Base-by-base conservation (phyloP, 495 filamentous ascomycete genomes). In the Lineolata rhizophorae region DNA sequence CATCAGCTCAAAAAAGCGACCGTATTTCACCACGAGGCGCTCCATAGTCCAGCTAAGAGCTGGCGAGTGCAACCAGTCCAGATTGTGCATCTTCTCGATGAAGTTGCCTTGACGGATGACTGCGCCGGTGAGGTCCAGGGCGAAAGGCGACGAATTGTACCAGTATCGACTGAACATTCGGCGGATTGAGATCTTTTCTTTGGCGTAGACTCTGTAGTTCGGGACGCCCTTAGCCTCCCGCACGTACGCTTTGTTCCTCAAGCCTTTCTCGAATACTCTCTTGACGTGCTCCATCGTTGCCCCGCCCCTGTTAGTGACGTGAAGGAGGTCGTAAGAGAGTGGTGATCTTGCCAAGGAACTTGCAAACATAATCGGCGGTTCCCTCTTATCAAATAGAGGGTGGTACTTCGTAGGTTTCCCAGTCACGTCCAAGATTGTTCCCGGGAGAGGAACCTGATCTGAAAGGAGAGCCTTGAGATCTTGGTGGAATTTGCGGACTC, bases 121-220 rank as follows among this genome's bases (percentile, higher is more conserved):
- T 2, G 80, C 82, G 13, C 72, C 72, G 16, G 70, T 55, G 3
- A 92, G 69, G 43, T 87, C 76, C 2, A 85, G 56, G 1, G 66
- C 70, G 38, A 85, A 83, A 0, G 58, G 54, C 3, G 66, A 67
- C 19, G 56, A 58, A 41, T 85, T 91, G 27, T 72, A 64, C 76
- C 76, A 82, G 55, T 87, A 87, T 18, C 66, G 58, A 12, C 63
- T 65, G 67, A 87, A 73, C 73, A 81, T 79, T 37, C 67, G 67
- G 12, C 76, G 66, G 27, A 77, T 54, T 1, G 61, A 57, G 19
- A 72, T 47, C 20, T 51, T 47, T 48, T 68, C 51, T 37, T 43
- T 32, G 1, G 39, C 20, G 11, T 35, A 20, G 5, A 22, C 19
- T 18, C 34, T 25, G 16, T 34, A 27, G 47, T 31, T 31, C 30